A percentile compares a stretch with the other conserved stretches of the same genome.
These are phyloP conservation scores for Clonostachys byssicola DNA, from an alignment of 2,329 filamentous ascomycete species.

Conservation along the genomic window DNA sequence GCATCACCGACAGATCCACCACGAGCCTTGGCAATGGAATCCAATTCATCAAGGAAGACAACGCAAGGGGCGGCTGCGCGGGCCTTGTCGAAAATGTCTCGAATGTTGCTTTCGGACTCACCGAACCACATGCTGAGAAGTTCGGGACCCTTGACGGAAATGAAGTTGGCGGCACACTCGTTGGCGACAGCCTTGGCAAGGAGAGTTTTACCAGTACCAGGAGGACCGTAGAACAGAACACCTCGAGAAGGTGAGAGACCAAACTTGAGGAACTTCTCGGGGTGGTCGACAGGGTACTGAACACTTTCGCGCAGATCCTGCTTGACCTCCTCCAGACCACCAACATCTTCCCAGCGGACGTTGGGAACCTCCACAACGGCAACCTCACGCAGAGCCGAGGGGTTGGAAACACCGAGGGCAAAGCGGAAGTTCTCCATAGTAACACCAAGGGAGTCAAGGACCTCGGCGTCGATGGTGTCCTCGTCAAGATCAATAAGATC, in stretches of 20 bases:
- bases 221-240: conserved; percentile 98
- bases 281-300: conserved; percentile 98
- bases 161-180: conserved; percentile 99
- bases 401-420: conserved; percentile 95
- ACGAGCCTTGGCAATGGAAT: conserved; percentile 99
- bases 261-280: conserved; percentile 99
- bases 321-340: conserved; percentile 97
- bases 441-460: conserved; percentile 94
- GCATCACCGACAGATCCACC: conserved; percentile 94
- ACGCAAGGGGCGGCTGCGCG: conserved; percentile 96
- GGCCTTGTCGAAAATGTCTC: conserved; percentile 99
- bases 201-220: conserved; percentile 99
- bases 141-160: conserved; percentile 98
- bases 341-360: conserved; percentile 99
- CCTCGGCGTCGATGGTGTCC: conserved; percentile 98
- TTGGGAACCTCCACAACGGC: conserved; percentile 99
- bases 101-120: conserved; percentile 99
- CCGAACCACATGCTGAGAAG: conserved; percentile 99
- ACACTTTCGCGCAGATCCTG: conserved; percentile 98
- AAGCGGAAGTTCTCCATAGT: conserved; percentile 99
- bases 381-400: conserved; percentile 95
- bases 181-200: conserved; percentile 99
- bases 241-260: conserved; percentile 95
- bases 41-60: conserved; percentile 97
- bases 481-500: conserved; percentile 98